Base-by-base conservation (phyloP, 1,139 yeast genomes). In the Geotrichum histeridarum region DNA sequence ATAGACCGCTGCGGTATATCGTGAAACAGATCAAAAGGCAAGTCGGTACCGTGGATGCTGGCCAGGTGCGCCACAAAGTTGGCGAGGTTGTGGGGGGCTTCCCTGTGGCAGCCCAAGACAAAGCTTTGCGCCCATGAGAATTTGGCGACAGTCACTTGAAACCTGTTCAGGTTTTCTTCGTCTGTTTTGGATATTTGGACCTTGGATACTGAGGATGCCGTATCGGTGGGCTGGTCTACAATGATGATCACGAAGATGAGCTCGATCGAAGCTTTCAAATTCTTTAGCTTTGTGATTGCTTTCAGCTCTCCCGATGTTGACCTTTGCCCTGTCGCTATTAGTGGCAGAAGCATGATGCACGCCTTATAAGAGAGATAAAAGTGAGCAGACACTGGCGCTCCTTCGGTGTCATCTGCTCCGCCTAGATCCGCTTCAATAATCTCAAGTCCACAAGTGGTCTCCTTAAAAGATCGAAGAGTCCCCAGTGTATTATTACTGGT, bases 111-210 rank as follows among this genome's bases (percentile, higher is more conserved):
- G 15, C 42, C 43, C 8, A 55, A 32, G 12, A 55, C 30, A 32
- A 50, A 51, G 11, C 50, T 49, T 31, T 55, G 57, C 8, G 32
- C 50, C 57, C 57, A 55, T n/a, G 49, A 45, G 12, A 49, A 48
- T 8, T 41, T 50, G 1, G 54, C 14, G 14, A 52, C 32, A 1
- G 48, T 39, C 1, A 54, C 54, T 33, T 55, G 57, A 33, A 55
- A 52, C 2, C 5, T 18, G n/a, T 38, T 32, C 15, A 55, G 14
- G 9, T 37, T 35, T 7, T 52, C 44, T 14, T 45, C 14, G 8
- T 55, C 48, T 33, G 31, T 22, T 11, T n/a, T 36, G 8, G 53
- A 38, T 9, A 51, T 17, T 14, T 38, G 42, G 4, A n/a, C n/a
- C 37, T 11, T n/a, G 6, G 14, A 33, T 7, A 37, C 41, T 17